These are phyloP conservation scores for Aspergillus asperescens DNA, from an alignment of 495 filamentous ascomycete genomes.

Conservation along the genomic window DNA sequence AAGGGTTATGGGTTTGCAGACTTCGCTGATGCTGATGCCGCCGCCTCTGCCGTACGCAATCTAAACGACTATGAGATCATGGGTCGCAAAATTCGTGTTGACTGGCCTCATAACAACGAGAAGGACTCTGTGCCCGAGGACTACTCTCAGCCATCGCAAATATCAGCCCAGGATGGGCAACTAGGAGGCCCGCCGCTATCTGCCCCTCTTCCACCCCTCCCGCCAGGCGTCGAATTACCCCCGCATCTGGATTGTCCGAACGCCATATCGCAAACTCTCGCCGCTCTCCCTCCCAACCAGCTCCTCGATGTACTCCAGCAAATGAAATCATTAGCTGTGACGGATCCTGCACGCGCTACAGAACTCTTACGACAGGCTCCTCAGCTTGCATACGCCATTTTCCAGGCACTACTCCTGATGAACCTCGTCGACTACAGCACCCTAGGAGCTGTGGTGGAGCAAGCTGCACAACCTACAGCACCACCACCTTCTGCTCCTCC, in stretches of 20 bases:
- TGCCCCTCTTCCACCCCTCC: constrained; percentile 65
- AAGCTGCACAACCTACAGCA: constrained; percentile 37
- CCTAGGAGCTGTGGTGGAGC: constrained; percentile 54
- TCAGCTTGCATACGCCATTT: constrained; percentile 91
- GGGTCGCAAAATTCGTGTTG: constrained; percentile 88
- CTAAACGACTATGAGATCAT: constrained; percentile 95
- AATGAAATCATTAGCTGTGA: constrained; percentile 82
- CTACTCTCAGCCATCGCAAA: constrained; percentile 37
- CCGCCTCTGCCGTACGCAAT: constrained; percentile 91
- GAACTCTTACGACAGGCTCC: constrained; percentile 86
- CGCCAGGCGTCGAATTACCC: constrained; percentile 75
- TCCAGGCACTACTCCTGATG: constrained; percentile 91
- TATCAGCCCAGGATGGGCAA: constrained; percentile 30
- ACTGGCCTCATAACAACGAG: constrained; percentile 88
- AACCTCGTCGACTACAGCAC: constrained; percentile 73
- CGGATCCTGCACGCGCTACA: constrained; percentile 76
- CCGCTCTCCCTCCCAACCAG: constrained; percentile 77
- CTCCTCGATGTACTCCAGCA: constrained; percentile 90
- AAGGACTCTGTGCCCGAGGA: constrained; percentile 61
- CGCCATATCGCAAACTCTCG: constrained; percentile 83
- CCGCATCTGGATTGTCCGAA: constrained; percentile 78
- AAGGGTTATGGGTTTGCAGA: constrained; percentile 97
- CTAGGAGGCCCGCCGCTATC: constrained; percentile 33
- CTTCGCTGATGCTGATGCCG: constrained; percentile 83
- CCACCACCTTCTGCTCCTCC: constrained; percentile 32